Evolutionary conservation across 1,139 yeast genomes (phyloP).

Genomic region (Pichia sp.): DNA sequence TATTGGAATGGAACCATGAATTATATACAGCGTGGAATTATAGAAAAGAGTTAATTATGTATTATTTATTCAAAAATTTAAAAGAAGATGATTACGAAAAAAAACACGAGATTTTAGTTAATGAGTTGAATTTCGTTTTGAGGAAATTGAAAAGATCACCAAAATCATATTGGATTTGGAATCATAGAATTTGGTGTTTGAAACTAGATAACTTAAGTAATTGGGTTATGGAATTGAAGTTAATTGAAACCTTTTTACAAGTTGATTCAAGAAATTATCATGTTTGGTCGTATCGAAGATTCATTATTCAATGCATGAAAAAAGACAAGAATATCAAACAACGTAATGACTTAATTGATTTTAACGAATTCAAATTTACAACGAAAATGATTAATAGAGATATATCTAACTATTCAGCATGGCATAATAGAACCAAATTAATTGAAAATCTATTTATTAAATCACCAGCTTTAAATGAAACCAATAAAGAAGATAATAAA

Average conservation of each 20-base stretch:
- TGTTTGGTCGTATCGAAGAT: constrained; percentile 93
- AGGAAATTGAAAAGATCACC: constrained; percentile 61
- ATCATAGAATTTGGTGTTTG: constrained; percentile 82
- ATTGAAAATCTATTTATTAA: constrained; percentile 46
- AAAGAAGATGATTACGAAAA: constrained; percentile 17
- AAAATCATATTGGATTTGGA: constrained; percentile 96
- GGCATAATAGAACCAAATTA: constrained; percentile 83
- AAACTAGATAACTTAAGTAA: constrained; percentile 45
- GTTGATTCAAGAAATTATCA: constrained; percentile 82
- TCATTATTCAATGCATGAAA: constrained; percentile 47
- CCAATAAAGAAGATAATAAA: constrained; percentile 26
- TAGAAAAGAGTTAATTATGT: constrained; percentile 62
- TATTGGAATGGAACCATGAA: constrained; percentile 73
- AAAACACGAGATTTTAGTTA: constrained; percentile 38
- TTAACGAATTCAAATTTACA: constrained; percentile 69
- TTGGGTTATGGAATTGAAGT: constrained; percentile 64
- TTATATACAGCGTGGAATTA: constrained; percentile 87
- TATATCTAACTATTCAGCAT: constrained; percentile 90
- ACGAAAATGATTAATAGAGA: constrained; percentile 71
- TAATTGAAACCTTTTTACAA: constrained; percentile 62
- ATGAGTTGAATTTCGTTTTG: constrained; percentile 61
- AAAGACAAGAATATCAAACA: constrained; percentile 25
- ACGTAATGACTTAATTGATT: constrained; percentile 15
- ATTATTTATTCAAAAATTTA: constrained; percentile 29
- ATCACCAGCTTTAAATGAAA: constrained; percentile 20